Evolutionary conservation across 257 asterid species (phyloP), one percentile per base, ranked within the genome.

Genomic region (Datura wrightii): DNA sequence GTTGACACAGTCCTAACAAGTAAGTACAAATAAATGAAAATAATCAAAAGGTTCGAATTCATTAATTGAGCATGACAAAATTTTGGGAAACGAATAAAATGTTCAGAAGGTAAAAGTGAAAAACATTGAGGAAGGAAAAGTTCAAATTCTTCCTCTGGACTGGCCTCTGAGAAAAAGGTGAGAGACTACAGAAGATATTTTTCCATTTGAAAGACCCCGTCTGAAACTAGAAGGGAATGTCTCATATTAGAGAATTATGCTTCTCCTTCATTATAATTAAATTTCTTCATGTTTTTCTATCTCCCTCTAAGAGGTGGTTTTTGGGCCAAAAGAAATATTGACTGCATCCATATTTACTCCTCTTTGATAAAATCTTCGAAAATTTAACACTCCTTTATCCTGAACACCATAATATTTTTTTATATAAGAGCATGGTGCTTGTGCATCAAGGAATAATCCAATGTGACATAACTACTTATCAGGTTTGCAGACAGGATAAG

Each of bases 291-390:
- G 59, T 0, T 24, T 76, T 24, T 50, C 15, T 31, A 78, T 15
- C 14, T 16, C 53, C 53, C 34, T 37, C 31, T 16, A 69, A 3
- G 34, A 69, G 14, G 34, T 69, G 11, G 78, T 16, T 39, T 67
- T 69, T 42, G 50, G 78, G 78, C 31, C 78, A 67, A 67, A 15
- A 67, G 78, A 67, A 67, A 14, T 31, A 67, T 67, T 67, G 37
- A 52, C 50, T 67, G 78, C 31, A 41, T 15, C 52, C 52, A 67
- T 16, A 39, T 37, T 67, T 67, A 7, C 19, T 37, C 74, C 52
- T 14, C 31, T 67, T 39, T 16, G 7, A 67, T 69, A 69, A 14
- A 37, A 69, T 1, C 7, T 3, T 69, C 8, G 79, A 16, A 39
- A 69, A 16, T 3, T 16, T 37, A 65, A 67, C 7, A 66, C 13